Evolutionary conservation across 2,329 filamentous ascomycete genomes (phyloP).

Genomic region (Paradendryphiella salina): DNA sequence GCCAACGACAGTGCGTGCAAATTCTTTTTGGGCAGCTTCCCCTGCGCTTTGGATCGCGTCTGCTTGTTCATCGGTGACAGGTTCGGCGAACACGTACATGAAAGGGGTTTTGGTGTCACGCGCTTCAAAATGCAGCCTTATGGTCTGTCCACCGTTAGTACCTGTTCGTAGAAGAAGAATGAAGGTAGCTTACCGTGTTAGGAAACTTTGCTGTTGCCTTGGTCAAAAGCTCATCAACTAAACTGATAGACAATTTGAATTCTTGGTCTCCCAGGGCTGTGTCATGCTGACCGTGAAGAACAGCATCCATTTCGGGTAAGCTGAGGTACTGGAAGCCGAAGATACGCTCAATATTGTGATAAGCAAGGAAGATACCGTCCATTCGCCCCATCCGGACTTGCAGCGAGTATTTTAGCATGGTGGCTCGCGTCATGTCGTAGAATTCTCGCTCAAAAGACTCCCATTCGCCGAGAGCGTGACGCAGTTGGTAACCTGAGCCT

Average conservation of each 20-base stretch:
- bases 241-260: conserved; percentile 76
- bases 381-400: conserved; percentile 97
- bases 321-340: conserved; percentile 97
- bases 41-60: conserved; percentile 71
- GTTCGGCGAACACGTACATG: conserved; percentile 90
- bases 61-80: conserved; percentile 73
- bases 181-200: conserved; percentile 52
- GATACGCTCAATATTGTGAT: conserved; percentile 90
- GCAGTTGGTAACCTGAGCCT: conserved; percentile 86
- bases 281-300: conserved; percentile 77
- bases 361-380: conserved; percentile 98
- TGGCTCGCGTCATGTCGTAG: conserved; percentile 92
- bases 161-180: not conserved
- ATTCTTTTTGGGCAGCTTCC: conserved; percentile 66
- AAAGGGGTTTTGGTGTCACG: conserved; percentile 63
- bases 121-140: conserved; percentile 83
- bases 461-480: conserved; percentile 71
- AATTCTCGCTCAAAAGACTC: conserved; percentile 96
- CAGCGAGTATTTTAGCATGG: conserved; percentile 94
- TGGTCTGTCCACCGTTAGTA: conserved; percentile 53
- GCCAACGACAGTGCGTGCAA: conserved; percentile 65
- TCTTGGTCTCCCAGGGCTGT: conserved; percentile 74
- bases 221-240: conserved; percentile 80
- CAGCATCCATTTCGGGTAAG: conserved; percentile 82
- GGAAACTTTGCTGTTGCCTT: conserved; percentile 76